These are phyloP conservation scores for Trichoderma afroharzianum DNA, from an alignment of 2,329 filamentous ascomycete species.

Conservation along the genomic window DNA sequence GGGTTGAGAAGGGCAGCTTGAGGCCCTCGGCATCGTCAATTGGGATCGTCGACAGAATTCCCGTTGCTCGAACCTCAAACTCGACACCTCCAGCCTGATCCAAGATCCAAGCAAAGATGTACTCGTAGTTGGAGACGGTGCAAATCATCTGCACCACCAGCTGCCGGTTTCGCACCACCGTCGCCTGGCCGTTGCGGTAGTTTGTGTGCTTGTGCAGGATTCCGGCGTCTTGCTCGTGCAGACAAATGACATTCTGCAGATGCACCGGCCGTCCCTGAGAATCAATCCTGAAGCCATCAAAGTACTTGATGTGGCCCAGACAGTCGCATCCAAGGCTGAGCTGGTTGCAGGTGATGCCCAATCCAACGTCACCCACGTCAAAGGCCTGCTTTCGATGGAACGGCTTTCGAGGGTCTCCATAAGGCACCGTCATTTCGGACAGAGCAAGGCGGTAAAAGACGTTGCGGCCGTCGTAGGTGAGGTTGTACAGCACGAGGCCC, in stretches of 20 bases:
- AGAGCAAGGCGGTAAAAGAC: conserved; percentile 65
- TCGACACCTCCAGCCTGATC: conserved; percentile 59
- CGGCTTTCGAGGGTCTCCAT: conserved; percentile 61
- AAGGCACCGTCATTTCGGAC: conserved; percentile 68
- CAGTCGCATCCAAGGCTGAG: conserved; percentile 67
- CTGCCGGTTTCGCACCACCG: conserved; percentile 57
- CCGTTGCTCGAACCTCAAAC: conserved; percentile 62
- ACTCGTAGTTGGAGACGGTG: conserved; percentile 70
- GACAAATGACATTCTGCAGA: conserved; percentile 58
- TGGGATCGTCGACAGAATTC: conserved; percentile 59
- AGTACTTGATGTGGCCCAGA: conserved; percentile 62
- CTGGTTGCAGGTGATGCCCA: conserved; percentile 65
- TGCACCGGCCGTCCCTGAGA: conserved; percentile 51
- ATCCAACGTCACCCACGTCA: conserved; percentile 67
- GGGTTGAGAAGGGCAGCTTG: conserved; percentile 51
- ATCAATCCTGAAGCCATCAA: conserved; percentile 54
- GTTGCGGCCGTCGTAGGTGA: conserved; percentile 63
- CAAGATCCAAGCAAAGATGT: conserved; percentile 51
- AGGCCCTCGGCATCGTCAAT: conserved; percentile 51
- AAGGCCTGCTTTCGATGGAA: conserved; percentile 70
- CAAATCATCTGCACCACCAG: conserved; percentile 67
- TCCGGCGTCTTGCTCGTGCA: conserved; percentile 69
- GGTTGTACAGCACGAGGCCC: conserved; percentile 66
- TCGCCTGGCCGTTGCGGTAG: conserved; percentile 57
- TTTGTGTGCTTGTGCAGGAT: conserved; percentile 73